phyloP scores from a whole-genome alignment of 1,284 basidiomycete genomes.

The Chiua sp. region DNA sequence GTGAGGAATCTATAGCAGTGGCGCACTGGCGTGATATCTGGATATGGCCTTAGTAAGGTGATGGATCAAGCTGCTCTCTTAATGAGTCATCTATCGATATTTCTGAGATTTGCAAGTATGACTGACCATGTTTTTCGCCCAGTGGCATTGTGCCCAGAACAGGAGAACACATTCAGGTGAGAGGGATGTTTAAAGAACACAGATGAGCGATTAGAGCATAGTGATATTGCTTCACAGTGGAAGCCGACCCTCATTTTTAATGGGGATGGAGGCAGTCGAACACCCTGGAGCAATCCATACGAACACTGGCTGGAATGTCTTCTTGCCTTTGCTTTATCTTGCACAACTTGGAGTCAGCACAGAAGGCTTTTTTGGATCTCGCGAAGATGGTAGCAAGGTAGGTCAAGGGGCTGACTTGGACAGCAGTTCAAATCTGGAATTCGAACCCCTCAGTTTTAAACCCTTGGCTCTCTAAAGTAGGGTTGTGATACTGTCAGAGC shows the following conservation, averaged over 20 bases:
- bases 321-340: constrained; percentile 93
- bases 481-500: constrained; percentile 72
- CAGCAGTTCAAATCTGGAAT: constrained; percentile 79
- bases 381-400: constrained; percentile 67
- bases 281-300: constrained; percentile 59
- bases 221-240: constrained; percentile 82
- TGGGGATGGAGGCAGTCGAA: constrained; percentile 47
- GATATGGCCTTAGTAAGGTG: no score
- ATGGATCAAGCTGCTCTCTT: no score
- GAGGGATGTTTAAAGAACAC: constrained; percentile 77
- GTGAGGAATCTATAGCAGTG: no score
- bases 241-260: constrained; percentile 44
- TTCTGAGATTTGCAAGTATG: constrained; percentile 63
- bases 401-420: constrained; percentile 83
- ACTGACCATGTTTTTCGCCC: constrained; percentile 42
- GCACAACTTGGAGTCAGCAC: constrained; percentile 86
- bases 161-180: constrained; percentile 80
- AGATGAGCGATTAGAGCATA: constrained; percentile 83
- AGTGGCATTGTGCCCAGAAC: constrained; percentile 78
- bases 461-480: constrained; percentile 67
- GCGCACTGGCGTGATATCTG: no score
- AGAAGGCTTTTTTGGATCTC: constrained; percentile 56
- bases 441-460: constrained; percentile 84
- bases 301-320: constrained; percentile 73
- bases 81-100: constrained; percentile 35